phyloP scores from a whole-genome alignment of 1,139 yeast genomes.

The Debaryomyces nepalensis region DNA sequence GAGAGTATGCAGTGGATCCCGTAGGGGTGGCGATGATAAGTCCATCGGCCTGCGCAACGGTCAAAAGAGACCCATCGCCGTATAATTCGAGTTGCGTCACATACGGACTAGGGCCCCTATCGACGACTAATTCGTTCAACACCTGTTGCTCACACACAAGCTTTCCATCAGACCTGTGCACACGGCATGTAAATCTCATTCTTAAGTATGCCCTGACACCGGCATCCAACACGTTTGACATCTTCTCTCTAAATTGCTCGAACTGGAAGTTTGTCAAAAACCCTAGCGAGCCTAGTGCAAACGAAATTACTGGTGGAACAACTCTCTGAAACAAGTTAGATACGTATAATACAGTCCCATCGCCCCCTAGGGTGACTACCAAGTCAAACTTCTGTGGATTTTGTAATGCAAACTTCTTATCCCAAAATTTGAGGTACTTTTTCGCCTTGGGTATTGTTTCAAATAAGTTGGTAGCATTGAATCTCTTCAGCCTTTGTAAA shows the following conservation, averaged over 20 bases:
- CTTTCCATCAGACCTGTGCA: slow-evolving; percentile 59
- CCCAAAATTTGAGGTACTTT: slow-evolving; percentile 67
- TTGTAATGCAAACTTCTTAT: slow-evolving; percentile 55
- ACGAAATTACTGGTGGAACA: slow-evolving; percentile 88
- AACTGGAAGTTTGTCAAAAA: slow-evolving; percentile 79
- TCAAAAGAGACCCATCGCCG: slow-evolving; percentile 78
- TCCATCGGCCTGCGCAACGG: slow-evolving; percentile 92
- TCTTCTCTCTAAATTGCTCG: slow-evolving; percentile 63
- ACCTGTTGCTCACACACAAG: slow-evolving; percentile 77
- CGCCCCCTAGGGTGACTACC: slow-evolving; percentile 85
- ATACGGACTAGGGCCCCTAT: slow-evolving; percentile 88
- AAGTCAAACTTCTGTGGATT: slow-evolving; percentile 71
- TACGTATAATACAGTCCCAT: slow-evolving; percentile 84
- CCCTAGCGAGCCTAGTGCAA: slow-evolving; percentile 80
- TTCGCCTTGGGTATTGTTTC: slow-evolving; percentile 47
- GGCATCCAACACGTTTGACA: slow-evolving; percentile 60
- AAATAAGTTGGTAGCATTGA: slow-evolving; percentile 52
- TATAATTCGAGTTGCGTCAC: slow-evolving; percentile 81
- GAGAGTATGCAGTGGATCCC: slow-evolving; percentile 88
- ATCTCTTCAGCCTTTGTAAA: slow-evolving; percentile 62
- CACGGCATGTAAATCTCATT: slow-evolving; percentile 79
- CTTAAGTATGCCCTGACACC: slow-evolving; percentile 81
- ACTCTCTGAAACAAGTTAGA: slow-evolving; percentile 77
- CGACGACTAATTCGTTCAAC: slow-evolving; percentile 81
- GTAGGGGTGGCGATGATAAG: slow-evolving; percentile 88